Conservation (phyloP, 768 basidiomycete species). For the Neoboletus subvelutipes region DNA sequence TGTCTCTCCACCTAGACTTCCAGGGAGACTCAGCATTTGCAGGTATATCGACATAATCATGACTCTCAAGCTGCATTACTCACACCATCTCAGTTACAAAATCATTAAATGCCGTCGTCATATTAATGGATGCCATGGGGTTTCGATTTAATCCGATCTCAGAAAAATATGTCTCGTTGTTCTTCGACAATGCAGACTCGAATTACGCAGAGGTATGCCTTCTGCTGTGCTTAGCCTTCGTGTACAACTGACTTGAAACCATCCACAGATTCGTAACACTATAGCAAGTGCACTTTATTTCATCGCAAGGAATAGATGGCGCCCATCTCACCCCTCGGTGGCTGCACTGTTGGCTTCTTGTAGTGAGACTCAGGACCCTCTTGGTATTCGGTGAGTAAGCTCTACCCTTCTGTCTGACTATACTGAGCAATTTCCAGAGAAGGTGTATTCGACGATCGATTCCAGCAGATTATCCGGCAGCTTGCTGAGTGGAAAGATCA, state of each 20-base stretch:
- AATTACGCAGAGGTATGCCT: slow-evolving; percentile 76
- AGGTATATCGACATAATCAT: slow-evolving; percentile 46
- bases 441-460: slow-evolving; percentile 53
- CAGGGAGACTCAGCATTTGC: slow-evolving; percentile 84
- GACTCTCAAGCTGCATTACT: slow-evolving; percentile 1
- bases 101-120: slow-evolving; percentile 62
- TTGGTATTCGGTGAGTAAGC: slow-evolving; percentile 53
- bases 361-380: slow-evolving; percentile 48
- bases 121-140: slow-evolving; percentile 64
- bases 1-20: slow-evolving; percentile 77
- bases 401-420: not conserved
- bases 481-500: slow-evolving; percentile 71
- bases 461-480: slow-evolving; percentile 54
- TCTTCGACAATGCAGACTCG: slow-evolving; percentile 76
- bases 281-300: slow-evolving; percentile 65
- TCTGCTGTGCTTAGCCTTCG: not conserved
- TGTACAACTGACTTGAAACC: not conserved
- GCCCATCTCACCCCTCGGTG: slow-evolving; percentile 60
- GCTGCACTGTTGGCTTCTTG: slow-evolving; percentile 59
- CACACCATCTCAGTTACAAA: slow-evolving; percentile 62
- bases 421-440: slow-evolving; percentile 38
- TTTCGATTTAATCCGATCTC: slow-evolving; percentile 64
- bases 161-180: slow-evolving; percentile 66
- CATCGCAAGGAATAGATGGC: slow-evolving; percentile 63
- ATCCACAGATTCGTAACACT: slow-evolving; percentile 59